Base-by-base conservation (phyloP, 306 rosid species). In the Dryas alaskensis region DNA sequence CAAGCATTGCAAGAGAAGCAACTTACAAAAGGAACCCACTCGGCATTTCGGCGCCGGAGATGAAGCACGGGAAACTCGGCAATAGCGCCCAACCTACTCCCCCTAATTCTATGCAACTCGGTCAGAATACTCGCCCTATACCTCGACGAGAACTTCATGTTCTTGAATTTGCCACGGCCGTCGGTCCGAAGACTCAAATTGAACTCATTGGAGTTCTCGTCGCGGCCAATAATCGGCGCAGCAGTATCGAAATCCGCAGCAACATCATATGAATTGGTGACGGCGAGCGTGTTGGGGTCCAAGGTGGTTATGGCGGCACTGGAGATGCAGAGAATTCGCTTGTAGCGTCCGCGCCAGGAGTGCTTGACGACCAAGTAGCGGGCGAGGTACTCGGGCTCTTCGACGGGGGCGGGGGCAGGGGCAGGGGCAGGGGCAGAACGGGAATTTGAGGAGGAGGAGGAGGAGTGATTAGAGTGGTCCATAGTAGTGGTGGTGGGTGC, bases 261-360 rank as follows among this genome's bases (percentile, higher is more conserved):
- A 1, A 86, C 98, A 13, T 87, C 96, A 62, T 95, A 95, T 2
- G 92, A 90, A 72, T 95, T 95, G 7, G 99, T 95, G 19, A 90
- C 89, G 9, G 83, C 65, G n/a, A 95, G 92, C 39, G 99, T 88
- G 19, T 87, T 67, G 49, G 99, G 99, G 79, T 95, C 99, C 59
- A 95, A 80, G 17, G 99, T 95, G 65, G 81, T 44, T 37, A 95
- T 76, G 10, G 97, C 51, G 10, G 81, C 81, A 62, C 52, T 81
- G 8, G 98, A 95, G 5, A 95, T 78, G 78, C 99, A 95, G 6
- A 95, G 84, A 65, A 92, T 88, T 68, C 99, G 86, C 86, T 92
- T 95, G 86, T 95, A 95, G 19, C 99, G 97, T 58, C 99, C 99
- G 3, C 98, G 96, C 99, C 99, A 95, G 0, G 99, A 95, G 92